A percentile compares a stretch with the other conserved stretches of the same genome.
phyloP scores from a whole-genome alignment of 306 rosid genomes.

The Lablab purpureus region DNA sequence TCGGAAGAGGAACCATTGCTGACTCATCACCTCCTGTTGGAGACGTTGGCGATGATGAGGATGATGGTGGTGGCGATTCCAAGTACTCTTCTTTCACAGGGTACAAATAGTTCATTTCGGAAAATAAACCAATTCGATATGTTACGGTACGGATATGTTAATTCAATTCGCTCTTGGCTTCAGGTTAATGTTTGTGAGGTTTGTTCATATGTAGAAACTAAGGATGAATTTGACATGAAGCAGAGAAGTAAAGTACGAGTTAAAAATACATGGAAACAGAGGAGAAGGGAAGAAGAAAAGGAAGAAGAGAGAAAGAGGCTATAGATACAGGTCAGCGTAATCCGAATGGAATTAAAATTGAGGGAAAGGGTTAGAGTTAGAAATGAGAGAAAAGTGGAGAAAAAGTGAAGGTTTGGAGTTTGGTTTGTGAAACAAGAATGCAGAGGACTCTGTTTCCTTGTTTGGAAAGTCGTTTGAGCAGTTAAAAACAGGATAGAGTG shows the following conservation, averaged over 20 bases:
- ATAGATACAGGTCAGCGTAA: neutral
- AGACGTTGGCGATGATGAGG: conserved; percentile 46
- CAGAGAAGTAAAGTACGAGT: neutral
- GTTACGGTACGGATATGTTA: neutral
- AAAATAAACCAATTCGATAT: neutral
- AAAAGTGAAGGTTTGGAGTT: conserved; percentile 2
- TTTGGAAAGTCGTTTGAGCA: conserved; percentile 55
- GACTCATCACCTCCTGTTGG: conserved; percentile 45
- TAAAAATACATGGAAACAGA: neutral
- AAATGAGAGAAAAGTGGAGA: neutral
- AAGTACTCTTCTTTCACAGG: conserved; percentile 68
- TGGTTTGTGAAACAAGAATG: neutral
- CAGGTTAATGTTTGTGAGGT: neutral
- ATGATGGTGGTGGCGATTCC: conserved; percentile 51
- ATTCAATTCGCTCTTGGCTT: neutral
- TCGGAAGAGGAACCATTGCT: conserved; percentile 53
- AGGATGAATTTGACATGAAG: neutral
- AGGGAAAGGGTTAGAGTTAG: neutral
- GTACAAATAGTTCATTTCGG: conserved; percentile 57
- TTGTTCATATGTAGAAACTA: neutral
- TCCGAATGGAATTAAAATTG: neutral
- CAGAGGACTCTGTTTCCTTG: conserved; percentile 38
- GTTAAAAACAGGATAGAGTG: conserved; percentile 36
- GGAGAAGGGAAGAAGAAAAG: neutral
- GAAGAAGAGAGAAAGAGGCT: neutral